These are phyloP conservation scores for Pseudocercospora fijiensis DNA, from an alignment of 2,329 filamentous ascomycete species.

Conservation along the genomic window DNA sequence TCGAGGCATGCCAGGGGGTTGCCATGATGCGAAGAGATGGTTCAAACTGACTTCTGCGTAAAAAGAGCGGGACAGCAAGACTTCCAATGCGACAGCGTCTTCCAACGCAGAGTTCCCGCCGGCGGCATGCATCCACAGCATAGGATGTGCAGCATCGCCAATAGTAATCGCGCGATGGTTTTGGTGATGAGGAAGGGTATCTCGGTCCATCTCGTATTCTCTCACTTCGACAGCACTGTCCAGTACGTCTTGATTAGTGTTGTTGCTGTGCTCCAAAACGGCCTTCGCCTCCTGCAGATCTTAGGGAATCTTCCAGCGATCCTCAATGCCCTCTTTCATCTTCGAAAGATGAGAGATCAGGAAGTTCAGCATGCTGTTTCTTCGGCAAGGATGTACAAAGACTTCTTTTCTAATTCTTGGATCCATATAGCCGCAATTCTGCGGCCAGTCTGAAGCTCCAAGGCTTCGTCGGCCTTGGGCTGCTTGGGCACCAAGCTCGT, in stretches of 20 bases:
- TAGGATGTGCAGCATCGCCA: neutral
- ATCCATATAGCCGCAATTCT: neutral
- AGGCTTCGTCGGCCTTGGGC: neutral
- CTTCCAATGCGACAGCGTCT: neutral
- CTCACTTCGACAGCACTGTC: neutral
- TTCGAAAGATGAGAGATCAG: neutral
- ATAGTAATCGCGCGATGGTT: neutral
- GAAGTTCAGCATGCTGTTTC: neutral
- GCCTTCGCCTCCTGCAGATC: neutral
- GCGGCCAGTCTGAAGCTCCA: neutral
- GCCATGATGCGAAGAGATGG: neutral
- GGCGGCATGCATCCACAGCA: neutral
- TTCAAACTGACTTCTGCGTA: neutral
- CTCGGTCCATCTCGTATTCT: neutral
- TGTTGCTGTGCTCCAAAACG: neutral
- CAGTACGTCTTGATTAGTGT: neutral
- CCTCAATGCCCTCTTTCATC: neutral
- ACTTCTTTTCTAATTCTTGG: neutral
- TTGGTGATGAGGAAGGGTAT: neutral
- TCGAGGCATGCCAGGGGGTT: neutral
- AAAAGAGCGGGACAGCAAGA: neutral
- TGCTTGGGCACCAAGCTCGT: too few species aligned
- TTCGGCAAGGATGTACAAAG: neutral
- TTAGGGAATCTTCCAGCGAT: neutral
- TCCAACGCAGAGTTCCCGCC: neutral